Conservation (phyloP, 148 eudicot genomes). For the Vaccinium corymbosum region DNA sequence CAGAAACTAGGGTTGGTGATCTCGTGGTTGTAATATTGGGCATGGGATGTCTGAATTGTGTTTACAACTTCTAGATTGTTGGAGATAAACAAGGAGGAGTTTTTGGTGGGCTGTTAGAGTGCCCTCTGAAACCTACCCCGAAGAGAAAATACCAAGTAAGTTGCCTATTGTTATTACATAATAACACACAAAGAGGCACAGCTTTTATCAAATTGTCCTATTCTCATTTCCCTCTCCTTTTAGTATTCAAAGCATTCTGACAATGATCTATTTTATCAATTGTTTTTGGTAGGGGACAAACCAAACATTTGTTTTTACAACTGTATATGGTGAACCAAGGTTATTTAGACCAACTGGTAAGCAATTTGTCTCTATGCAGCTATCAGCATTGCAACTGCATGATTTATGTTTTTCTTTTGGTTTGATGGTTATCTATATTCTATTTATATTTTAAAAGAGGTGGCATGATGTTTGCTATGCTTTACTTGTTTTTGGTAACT, state of each 20-base stretch:
- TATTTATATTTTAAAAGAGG: background rate
- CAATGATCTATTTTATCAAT: constrained; percentile 5
- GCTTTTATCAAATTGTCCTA: background rate
- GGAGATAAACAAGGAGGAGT: constrained; percentile 91
- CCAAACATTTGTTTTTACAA: constrained; percentile 85
- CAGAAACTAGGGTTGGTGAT: background rate
- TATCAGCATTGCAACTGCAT: background rate
- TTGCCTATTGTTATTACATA: background rate
- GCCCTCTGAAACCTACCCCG: constrained; percentile 76
- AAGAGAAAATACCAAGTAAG: constrained; percentile 94
- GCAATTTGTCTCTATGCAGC: constrained; percentile 8
- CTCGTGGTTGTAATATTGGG: background rate
- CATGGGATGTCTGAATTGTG: constrained; percentile 10
- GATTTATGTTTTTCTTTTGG: background rate
- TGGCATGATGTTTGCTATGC: background rate
- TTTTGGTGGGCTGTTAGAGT: constrained; percentile 87
- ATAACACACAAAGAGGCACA: background rate
- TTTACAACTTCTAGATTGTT: constrained; percentile 46
- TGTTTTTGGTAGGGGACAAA: constrained; percentile 71
- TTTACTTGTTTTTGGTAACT: background rate
- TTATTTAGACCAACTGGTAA: constrained; percentile 92
- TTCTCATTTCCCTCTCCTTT: background rate
- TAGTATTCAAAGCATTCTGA: background rate
- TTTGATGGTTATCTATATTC: background rate
- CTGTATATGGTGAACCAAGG: constrained; percentile 83